Evolutionary conservation across 768 basidiomycete genomes (phyloP).

Genomic region (Hericium alpestre): DNA sequence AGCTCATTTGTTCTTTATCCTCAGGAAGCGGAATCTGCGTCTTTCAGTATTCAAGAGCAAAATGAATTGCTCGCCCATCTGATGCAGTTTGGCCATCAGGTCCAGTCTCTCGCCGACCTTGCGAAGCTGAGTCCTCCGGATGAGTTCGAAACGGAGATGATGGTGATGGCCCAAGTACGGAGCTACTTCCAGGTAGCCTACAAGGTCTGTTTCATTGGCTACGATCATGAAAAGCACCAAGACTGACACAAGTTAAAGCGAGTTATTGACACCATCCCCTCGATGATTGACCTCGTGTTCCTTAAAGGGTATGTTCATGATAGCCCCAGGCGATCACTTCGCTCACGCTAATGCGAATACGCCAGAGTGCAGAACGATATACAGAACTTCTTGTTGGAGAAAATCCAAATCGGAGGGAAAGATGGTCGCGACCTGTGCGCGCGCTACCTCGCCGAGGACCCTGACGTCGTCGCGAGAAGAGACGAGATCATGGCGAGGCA

Average conservation of each 20-base stretch:
- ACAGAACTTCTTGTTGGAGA: background rate
- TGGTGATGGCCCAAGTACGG: constrained; percentile 32
- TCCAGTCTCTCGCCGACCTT: constrained; percentile 16
- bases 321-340: background rate
- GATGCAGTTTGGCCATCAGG: too few relatives aligned
- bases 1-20: background rate
- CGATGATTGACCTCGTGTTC: constrained; percentile 16
- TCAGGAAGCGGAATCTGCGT: too few relatives aligned
- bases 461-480: background rate
- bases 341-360: background rate
- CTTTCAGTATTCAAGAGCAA: background rate
- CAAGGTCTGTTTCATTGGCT: constrained; percentile 22
- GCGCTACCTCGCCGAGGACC: constrained; percentile 13
- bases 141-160: constrained; percentile 31
- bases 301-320: constrained; percentile 7
- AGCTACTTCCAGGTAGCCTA: constrained; percentile 39
- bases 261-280: constrained; percentile 35
- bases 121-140: constrained; percentile 23
- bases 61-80: background rate
- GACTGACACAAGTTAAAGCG: constrained; percentile 19
- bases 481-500: background rate
- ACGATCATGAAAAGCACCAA: background rate
- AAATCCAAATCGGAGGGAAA: constrained; percentile 7
- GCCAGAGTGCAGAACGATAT: background rate
- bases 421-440: constrained; percentile 1